Evolutionary conservation across 148 eudicot genomes (phyloP), one percentile per base, ranked within the genome.

Genomic region (Amaranthus cruentus): DNA sequence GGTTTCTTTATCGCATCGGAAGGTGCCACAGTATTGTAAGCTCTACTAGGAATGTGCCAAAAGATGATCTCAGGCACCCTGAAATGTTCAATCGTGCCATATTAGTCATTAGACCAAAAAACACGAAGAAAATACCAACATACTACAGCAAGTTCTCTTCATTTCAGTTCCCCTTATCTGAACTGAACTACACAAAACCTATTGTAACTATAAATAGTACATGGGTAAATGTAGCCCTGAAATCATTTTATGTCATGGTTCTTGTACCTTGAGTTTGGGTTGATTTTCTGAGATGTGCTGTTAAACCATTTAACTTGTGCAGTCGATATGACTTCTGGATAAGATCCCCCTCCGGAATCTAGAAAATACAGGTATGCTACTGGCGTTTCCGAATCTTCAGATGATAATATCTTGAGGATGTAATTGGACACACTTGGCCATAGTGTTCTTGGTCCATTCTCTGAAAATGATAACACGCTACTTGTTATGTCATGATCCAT

Each of bases 311-410:
- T 85, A 3, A 81, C 88, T 79, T 94, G 98, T 54, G 85, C 84
- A 72, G 69, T 75, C 38, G 98, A 91, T 75, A 94, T 81, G 59
- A 91, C 90, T 85, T 91, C 89, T 2, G 98, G 97, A 68, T 94
- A 91, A 44, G 96, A 84, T n/a, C 98, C 98, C 55, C 98, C 98
- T 65, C 98, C 98, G 42, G 98, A 94, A 83, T 94, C 98, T 12
- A 94, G 70, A 66, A 94, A 91, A 84, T 91, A 91, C 83, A 91
- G 72, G 62, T 83, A 88, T 7, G 85, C 88, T 71, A 86, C 80
- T 0, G 90, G 83, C n/a, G 79, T 73, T 55, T 81, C 55, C 50
- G 86, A 63, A 69, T 82, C 76, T 9, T 71, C 61, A 28, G 87
- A 74, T 2, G 97, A 89, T 66, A 87, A 80, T 61, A 94, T 73